These are phyloP conservation scores for Nitzschia sp. DNA, from an alignment of 108 stramenopile species.

Conservation along the genomic window DNA sequence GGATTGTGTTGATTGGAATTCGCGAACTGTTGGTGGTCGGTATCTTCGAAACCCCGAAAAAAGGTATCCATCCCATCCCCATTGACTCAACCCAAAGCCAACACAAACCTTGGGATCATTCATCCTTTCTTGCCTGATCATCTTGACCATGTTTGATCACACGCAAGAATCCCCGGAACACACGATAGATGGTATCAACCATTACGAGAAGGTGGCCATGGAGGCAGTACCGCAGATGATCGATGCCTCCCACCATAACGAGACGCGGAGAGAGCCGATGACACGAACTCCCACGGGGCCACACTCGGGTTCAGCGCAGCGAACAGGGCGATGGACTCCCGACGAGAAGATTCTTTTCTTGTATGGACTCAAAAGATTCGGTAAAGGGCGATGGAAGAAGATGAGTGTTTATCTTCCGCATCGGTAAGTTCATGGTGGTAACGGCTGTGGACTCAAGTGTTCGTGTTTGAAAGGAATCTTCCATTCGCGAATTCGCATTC, in stretches of 20 bases:
- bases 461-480: slow-evolving; percentile 1
- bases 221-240: background rate
- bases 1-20: too few relatives aligned
- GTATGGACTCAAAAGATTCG: slow-evolving; percentile 81
- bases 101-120: too few relatives aligned
- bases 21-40: too few relatives aligned
- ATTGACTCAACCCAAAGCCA: too few relatives aligned
- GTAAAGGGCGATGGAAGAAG: slow-evolving; percentile 91
- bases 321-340: slow-evolving; percentile 86
- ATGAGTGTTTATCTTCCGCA: slow-evolving; percentile 60
- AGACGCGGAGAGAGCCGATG: slow-evolving; percentile 3
- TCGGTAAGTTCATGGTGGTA: slow-evolving; percentile 29
- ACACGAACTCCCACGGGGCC: slow-evolving; percentile 4
- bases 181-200: background rate
- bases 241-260: background rate
- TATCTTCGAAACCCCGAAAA: too few relatives aligned
- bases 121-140: too few relatives aligned
- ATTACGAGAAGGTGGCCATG: background rate
- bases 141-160: background rate
- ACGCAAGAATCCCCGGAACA: background rate
- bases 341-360: slow-evolving; percentile 91
- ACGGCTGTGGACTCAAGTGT: background rate
- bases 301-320: background rate
- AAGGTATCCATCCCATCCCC: too few relatives aligned
- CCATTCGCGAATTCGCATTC: slow-evolving; percentile 5